Percentiles rank a stretch among this genome's conserved stretches.
phyloP scores from a whole-genome alignment of 2,329 filamentous ascomycete species.

The Aspergillus puulaauensis region DNA sequence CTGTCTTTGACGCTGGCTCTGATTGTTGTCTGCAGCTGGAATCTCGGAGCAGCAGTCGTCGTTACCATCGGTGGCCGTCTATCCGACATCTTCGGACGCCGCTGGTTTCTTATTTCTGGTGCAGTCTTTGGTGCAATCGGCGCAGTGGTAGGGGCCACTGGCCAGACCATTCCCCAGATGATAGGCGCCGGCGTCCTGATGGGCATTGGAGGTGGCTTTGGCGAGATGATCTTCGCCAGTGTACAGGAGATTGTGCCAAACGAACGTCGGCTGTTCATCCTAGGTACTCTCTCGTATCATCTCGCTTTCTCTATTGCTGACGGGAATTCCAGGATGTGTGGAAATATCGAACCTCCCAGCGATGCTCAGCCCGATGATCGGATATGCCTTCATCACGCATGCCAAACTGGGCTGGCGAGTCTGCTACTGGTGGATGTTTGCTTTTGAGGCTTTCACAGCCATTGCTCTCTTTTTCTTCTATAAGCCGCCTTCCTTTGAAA shows the following conservation, averaged over 20 bases:
- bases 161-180: background rate
- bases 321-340: background rate
- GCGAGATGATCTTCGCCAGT: background rate
- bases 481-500: background rate
- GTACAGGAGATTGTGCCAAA: background rate
- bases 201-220: background rate
- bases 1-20: background rate
- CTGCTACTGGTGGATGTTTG: constrained; percentile 2
- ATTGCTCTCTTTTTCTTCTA: background rate
- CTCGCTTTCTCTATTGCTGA: background rate
- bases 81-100: constrained; percentile 5
- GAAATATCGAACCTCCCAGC: background rate
- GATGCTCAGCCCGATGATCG: constrained; percentile 1
- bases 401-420: background rate
- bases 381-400: background rate
- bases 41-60: constrained; percentile 3
- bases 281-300: background rate
- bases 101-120: constrained; percentile 1
- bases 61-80: constrained; percentile 3
- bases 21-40: background rate
- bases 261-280: background rate
- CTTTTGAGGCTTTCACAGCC: background rate
- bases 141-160: background rate
- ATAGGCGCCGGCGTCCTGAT: background rate
- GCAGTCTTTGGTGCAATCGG: background rate